Conservation (phyloP, 2,329 filamentous ascomycete species). For the Aspergillus tanneri region DNA sequence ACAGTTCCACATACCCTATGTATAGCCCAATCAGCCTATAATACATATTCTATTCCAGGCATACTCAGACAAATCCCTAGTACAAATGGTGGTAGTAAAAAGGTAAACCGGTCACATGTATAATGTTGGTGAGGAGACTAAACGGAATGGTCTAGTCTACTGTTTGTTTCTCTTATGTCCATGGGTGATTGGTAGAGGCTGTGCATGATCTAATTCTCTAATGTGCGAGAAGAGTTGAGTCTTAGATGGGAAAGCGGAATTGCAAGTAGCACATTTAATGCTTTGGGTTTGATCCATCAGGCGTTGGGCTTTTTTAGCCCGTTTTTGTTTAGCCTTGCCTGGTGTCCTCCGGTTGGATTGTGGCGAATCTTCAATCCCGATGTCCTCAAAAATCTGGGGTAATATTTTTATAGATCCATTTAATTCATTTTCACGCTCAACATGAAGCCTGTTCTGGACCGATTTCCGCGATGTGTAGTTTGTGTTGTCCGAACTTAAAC, state of each 20-base stretch:
- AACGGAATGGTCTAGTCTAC: not conserved
- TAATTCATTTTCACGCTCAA: no score
- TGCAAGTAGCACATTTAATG: constrained; percentile 75
- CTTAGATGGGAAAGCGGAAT: constrained; percentile 72
- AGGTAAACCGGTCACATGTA: no score
- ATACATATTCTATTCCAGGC: not conserved
- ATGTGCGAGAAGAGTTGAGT: constrained; percentile 74
- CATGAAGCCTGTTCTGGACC: no score
- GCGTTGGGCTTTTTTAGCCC: constrained; percentile 48
- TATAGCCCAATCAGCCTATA: not conserved
- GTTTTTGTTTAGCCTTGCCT: constrained; percentile 56
- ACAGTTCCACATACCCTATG: no score
- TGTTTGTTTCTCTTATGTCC: not conserved
- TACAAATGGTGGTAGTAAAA: no score
- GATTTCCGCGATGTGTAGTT: no score
- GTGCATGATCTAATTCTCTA: constrained; percentile 64
- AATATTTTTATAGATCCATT: constrained; percentile 13
- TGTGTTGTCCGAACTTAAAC: no score
- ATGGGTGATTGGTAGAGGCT: constrained; percentile 32
- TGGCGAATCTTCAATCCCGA: constrained; percentile 21
- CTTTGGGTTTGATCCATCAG: constrained; percentile 30
- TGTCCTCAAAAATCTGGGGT: constrained; percentile 18
- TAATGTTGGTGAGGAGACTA: no score
- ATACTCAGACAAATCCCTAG: not conserved
- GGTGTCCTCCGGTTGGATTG: constrained; percentile 31